phyloP scores from a whole-genome alignment of 768 basidiomycete species.

The Trametes punicea region DNA sequence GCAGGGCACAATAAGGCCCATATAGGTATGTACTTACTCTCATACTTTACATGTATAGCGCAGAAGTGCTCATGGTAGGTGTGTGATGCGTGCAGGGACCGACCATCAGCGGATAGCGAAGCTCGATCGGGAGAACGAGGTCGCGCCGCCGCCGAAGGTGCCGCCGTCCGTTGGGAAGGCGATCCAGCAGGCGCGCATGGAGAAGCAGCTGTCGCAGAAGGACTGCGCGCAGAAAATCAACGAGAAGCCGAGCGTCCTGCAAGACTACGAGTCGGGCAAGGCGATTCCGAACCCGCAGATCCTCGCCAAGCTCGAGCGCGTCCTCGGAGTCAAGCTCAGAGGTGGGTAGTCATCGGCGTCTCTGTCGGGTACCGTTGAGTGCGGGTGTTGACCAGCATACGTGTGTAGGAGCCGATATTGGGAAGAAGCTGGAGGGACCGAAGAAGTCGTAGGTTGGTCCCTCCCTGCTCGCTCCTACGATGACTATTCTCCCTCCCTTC shows the following conservation, averaged over 20 bases:
- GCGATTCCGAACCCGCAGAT: constrained; percentile 87
- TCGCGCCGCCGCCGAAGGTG: constrained; percentile 87
- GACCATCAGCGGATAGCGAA: constrained; percentile 94
- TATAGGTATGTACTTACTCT: constrained; percentile 45
- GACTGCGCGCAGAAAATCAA: constrained; percentile 92
- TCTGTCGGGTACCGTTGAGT: neutral
- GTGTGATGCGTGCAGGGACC: constrained; percentile 51
- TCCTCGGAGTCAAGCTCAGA: constrained; percentile 83
- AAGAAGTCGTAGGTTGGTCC: constrained; percentile 62
- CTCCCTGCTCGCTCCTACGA: constrained; percentile 33
- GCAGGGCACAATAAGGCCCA: constrained; percentile 75
- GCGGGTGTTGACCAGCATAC: constrained; percentile 7
- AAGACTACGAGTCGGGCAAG: constrained; percentile 87
- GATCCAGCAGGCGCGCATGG: constrained; percentile 77
- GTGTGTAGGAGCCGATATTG: constrained; percentile 67
- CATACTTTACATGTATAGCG: neutral
- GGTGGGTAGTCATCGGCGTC: constrained; percentile 45
- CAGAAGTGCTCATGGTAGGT: neutral
- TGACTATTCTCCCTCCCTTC: constrained; percentile 26
- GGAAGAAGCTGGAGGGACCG: constrained; percentile 78
- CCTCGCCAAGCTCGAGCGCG: constrained; percentile 84
- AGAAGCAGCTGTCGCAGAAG: constrained; percentile 82
- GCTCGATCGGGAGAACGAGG: constrained; percentile 93
- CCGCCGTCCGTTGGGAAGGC: constrained; percentile 72
- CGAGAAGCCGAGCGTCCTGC: constrained; percentile 83